Conservation (phyloP, 2,329 filamentous ascomycete species). For the Scorias spongiosa region DNA sequence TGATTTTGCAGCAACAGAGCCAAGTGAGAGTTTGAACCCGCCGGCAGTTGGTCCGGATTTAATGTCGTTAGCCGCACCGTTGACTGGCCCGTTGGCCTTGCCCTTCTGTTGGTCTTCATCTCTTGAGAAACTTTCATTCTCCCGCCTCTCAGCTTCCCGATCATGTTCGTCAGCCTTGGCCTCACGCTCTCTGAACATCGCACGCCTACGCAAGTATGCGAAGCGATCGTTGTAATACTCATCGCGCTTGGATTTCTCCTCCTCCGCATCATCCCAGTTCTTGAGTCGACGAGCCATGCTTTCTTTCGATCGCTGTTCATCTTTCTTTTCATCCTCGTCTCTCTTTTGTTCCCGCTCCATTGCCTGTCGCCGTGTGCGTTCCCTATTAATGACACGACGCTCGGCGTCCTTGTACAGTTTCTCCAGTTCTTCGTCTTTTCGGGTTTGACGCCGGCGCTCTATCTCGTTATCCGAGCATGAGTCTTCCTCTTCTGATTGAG, state of each 20-base stretch:
- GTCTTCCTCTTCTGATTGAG: slow-evolving; percentile 67
- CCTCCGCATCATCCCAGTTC: slow-evolving; percentile 87
- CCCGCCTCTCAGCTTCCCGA: slow-evolving; percentile 60
- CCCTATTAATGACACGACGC: slow-evolving; percentile 78
- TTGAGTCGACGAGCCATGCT: slow-evolving; percentile 56
- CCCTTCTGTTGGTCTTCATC: slow-evolving; percentile 66
- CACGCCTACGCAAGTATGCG: slow-evolving; percentile 71
- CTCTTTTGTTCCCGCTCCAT: slow-evolving; percentile 71
- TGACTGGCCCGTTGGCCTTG: slow-evolving; percentile 82
- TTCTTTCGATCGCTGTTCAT: slow-evolving; percentile 46
- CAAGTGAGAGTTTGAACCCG: slow-evolving; percentile 80
- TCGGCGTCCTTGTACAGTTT: slow-evolving; percentile 74
- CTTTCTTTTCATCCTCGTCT: slow-evolving; percentile 58
- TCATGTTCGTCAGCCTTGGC: slow-evolving; percentile 67
- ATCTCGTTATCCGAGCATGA: slow-evolving; percentile 79
- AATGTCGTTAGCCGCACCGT: slow-evolving; percentile 67
- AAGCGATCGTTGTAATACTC: slow-evolving; percentile 80
- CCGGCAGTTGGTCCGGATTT: slow-evolving; percentile 38
- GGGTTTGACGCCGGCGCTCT: slow-evolving; percentile 53
- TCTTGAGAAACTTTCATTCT: slow-evolving; percentile 42
- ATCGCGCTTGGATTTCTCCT: slow-evolving; percentile 59
- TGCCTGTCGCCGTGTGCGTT: slow-evolving; percentile 68
- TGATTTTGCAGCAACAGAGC: slow-evolving; percentile 58
- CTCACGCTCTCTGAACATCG: slow-evolving; percentile 58
- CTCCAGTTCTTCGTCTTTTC: slow-evolving; percentile 60